Evolutionary conservation across 2,329 filamentous ascomycete genomes (phyloP).

Genomic region (Colletotrichum eleusines): DNA sequence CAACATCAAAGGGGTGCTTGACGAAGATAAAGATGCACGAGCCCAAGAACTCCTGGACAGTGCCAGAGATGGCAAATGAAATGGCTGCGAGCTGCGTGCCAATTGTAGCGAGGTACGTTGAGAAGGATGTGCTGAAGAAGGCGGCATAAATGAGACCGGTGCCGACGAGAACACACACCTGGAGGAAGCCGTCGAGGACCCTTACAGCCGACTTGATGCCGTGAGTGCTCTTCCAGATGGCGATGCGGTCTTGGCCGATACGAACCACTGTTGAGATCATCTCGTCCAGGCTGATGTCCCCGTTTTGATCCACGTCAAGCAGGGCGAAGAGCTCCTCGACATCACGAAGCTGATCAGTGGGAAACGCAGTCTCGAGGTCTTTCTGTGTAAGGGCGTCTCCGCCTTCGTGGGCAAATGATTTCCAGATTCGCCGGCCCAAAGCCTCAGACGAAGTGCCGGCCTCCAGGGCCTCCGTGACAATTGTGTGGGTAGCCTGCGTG

Average conservation of each 20-base stretch:
- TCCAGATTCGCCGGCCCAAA: slow-evolving; percentile 23
- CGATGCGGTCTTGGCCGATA: slow-evolving; percentile 25
- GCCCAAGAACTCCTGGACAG: slow-evolving; percentile 75
- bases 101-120: slow-evolving; percentile 50
- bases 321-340: slow-evolving; percentile 22
- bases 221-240: slow-evolving; percentile 29
- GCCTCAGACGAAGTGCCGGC: slow-evolving; percentile 8
- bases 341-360: slow-evolving; percentile 5
- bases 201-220: slow-evolving; percentile 27
- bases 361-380: slow-evolving; percentile 18
- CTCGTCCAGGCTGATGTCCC: slow-evolving; percentile 24
- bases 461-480: slow-evolving; percentile 27
- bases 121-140: slow-evolving; percentile 87
- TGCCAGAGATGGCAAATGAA: slow-evolving; percentile 77
- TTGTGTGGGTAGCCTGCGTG: slow-evolving; percentile 24
- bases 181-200: slow-evolving; percentile 22
- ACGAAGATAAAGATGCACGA: slow-evolving; percentile 77
- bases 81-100: slow-evolving; percentile 72
- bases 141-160: slow-evolving; percentile 54
- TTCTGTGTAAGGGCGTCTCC: slow-evolving; percentile 1
- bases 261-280: slow-evolving; percentile 14
- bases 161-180: slow-evolving; percentile 18
- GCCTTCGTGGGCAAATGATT: not conserved
- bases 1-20: slow-evolving; percentile 78
- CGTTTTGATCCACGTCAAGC: slow-evolving; percentile 28